Conservation (phyloP, 2,329 filamentous ascomycete genomes). For the Cyclaneusma minus region DNA sequence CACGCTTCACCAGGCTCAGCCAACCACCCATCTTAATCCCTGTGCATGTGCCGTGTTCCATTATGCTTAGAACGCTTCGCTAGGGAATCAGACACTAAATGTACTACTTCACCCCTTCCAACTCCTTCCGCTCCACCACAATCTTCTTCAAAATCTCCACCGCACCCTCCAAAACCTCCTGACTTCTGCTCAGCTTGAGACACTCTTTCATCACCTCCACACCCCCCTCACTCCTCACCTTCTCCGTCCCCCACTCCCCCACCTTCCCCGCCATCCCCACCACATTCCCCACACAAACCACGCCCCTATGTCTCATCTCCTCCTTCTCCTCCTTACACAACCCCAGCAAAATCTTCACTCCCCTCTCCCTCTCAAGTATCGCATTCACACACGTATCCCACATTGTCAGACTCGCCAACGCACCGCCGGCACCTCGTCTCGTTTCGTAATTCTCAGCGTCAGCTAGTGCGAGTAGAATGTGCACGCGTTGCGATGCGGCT, state of each 20-base stretch:
- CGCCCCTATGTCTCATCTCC: slow-evolving; percentile 54
- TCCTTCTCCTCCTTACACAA: slow-evolving; percentile 62
- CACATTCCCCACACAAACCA: slow-evolving; percentile 62
- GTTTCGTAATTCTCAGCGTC: slow-evolving; percentile 74
- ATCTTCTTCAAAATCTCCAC: slow-evolving; percentile 53
- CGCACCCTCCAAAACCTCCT: slow-evolving; percentile 54
- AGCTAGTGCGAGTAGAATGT: slow-evolving; percentile 73
- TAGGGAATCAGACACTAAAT: too few relatives aligned
- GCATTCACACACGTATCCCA: slow-evolving; percentile 60
- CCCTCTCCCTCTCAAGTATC: slow-evolving; percentile 55
- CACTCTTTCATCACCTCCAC: slow-evolving; percentile 54
- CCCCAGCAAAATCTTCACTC: slow-evolving; percentile 62
- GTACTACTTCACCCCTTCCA: neutral
- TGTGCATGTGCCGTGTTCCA: too few relatives aligned
- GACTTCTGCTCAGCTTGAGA: slow-evolving; percentile 50
- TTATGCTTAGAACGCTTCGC: too few relatives aligned
- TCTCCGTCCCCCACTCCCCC: slow-evolving; percentile 42
- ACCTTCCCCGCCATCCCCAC: slow-evolving; percentile 49
- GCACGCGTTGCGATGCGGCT: slow-evolving; percentile 57
- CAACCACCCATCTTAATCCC: too few relatives aligned
- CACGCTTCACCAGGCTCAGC: too few relatives aligned
- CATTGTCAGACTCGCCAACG: slow-evolving; percentile 67
- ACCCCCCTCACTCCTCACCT: slow-evolving; percentile 45
- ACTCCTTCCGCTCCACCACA: too few relatives aligned
- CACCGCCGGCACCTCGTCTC: slow-evolving; percentile 72